These are phyloP conservation scores for Xerocomellus dryophilus DNA, from an alignment of 768 basidiomycete genomes.

Conservation along the genomic window DNA sequence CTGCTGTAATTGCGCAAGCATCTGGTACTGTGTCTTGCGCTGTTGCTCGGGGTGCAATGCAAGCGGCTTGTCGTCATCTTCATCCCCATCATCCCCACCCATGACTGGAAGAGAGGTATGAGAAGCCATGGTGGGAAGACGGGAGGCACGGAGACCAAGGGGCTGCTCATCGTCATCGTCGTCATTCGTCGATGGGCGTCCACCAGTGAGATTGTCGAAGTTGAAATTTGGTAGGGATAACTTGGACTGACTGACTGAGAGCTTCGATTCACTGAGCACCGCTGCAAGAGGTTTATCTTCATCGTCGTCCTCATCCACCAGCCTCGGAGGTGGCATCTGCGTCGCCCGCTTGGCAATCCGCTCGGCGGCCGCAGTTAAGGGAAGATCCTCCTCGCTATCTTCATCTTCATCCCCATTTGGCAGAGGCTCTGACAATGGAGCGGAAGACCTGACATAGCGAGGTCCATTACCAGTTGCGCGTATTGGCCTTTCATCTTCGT, in stretches of 20 bases:
- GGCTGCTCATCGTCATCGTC: conserved; percentile 72
- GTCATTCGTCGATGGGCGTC: conserved; percentile 29
- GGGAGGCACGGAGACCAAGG: conserved; percentile 65
- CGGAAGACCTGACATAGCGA: conserved; percentile 35
- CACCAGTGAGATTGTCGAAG: conserved; percentile 34
- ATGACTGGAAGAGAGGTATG: conserved; percentile 26
- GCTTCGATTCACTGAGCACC: conserved; percentile 48
- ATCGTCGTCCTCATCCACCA: conserved; percentile 49
- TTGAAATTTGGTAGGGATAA: conserved; percentile 43
- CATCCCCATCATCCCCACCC: conserved; percentile 46
- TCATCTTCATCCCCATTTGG: conserved; percentile 31
- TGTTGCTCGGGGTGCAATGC: conserved; percentile 79
- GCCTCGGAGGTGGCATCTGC: conserved; percentile 19
- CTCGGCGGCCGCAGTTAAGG: conserved; percentile 62
- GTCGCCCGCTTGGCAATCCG: conserved; percentile 50
- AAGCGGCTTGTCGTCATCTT: conserved; percentile 70
- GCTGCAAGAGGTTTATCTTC: conserved; percentile 61
- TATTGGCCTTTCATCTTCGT: conserved; percentile 52
- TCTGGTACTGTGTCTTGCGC: conserved; percentile 56
- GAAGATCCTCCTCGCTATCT: conserved; percentile 79
- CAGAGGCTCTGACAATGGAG: not conserved
- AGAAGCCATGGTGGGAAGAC: conserved; percentile 29
- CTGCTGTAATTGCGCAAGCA: conserved; percentile 46
- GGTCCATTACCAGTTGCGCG: conserved; percentile 60
- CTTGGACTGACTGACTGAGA: conserved; percentile 42